Base-by-base conservation (phyloP, 257 asterid species). In the Jacaranda copaia region DNA sequence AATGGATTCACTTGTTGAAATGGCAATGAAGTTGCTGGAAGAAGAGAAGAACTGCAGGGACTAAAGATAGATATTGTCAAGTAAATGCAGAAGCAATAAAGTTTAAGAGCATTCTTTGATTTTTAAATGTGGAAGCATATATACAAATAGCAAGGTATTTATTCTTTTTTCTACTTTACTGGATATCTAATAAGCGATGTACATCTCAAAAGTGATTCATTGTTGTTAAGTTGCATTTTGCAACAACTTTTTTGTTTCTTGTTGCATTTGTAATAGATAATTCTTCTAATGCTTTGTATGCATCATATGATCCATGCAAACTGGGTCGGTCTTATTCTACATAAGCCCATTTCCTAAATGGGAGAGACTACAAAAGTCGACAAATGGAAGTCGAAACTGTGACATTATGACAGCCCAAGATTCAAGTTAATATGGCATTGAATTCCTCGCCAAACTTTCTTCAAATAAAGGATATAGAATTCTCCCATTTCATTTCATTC, bases 1-100 rank as follows among this genome's bases (percentile, higher is more conserved):
- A 3, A 90, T 93, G 81, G 90, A 86, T 57, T 65, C 90, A 7
- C 86, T 93, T 46, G 89, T 91, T 25, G 95, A 85, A 73, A 84
- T 82, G 39, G 97, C 98, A 36, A 84, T 82, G 74, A 68, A 82
- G 72, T 80, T 93, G 77, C 64, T 93, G 81, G 78, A 84, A 74
- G 88, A 85, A 36, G 70, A 64, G 48, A 69, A 20, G 45, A 79
- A 52, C 10, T 32, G 16, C 63, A 36, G 77, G 11, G 68, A 48
- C 2, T n/a, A 32, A 38, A 38, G 16, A 79, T 71, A 40, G 65
- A 61, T 46, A n/a, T 45, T 68, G 49, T 51, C 45, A 77, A 58
- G 66, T 40, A 58, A 16, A 35, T 52, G 35, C 63, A 45, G 13
- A 36, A 16, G n/a, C 13, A 51, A 5, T 10, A 65, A 68, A 51